Conservation (phyloP, 2,329 filamentous ascomycete genomes). For the Penicillium sp. region DNA sequence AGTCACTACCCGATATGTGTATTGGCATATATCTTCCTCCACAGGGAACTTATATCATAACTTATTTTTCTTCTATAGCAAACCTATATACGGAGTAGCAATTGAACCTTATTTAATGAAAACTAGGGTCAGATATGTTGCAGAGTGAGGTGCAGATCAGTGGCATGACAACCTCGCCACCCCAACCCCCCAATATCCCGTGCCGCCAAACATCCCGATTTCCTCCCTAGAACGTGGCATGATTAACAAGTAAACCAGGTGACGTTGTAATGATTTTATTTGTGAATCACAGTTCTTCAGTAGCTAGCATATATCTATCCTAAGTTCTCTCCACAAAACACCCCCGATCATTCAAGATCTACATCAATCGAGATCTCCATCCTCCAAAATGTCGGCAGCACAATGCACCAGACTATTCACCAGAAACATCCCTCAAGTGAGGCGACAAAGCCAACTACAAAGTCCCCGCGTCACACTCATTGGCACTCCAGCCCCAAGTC, state of each 20-base stretch:
- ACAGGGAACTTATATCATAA: neutral
- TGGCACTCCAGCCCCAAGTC: neutral
- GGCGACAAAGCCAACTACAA: constrained; percentile 4
- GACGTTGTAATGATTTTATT: neutral
- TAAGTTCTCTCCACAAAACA: neutral
- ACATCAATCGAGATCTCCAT: neutral
- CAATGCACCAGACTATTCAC: constrained; percentile 5
- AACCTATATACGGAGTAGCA: neutral
- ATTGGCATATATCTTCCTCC: neutral
- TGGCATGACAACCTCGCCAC: constrained; percentile 8
- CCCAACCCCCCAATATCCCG: neutral
- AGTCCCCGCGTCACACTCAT: constrained; percentile 3
- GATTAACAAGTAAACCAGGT: neutral
- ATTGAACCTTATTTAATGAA: neutral
- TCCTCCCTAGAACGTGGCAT: constrained; percentile 3
- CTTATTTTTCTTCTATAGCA: neutral
- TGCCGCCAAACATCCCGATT: neutral
- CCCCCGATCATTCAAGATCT: neutral
- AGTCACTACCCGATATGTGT: neutral
- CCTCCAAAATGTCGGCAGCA: constrained; percentile 4
- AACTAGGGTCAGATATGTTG: neutral
- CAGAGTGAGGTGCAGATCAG: neutral
- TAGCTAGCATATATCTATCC: neutral
- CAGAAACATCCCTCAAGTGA: constrained; percentile 8
- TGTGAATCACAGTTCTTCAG: neutral